Base-by-base conservation (phyloP, 495 filamentous ascomycete species). In the Melanomma pulvis-pyrius region DNA sequence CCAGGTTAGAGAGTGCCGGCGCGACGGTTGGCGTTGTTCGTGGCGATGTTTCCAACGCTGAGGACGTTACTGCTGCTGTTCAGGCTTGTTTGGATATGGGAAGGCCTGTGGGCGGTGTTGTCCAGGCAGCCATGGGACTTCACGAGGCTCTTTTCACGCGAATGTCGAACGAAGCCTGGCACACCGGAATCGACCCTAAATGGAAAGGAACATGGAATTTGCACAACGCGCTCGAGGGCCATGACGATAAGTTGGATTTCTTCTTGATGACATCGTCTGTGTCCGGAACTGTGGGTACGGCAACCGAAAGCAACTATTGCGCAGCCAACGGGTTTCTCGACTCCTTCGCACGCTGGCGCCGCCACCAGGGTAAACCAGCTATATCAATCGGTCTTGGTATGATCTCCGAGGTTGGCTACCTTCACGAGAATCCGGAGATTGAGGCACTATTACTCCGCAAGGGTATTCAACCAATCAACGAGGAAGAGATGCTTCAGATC, bases 281-380 rank as follows among this genome's bases (percentile, higher is more conserved):
- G 24, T 2, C 48, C 19, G 68, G 59, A 25, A n/a, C 57, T 12
- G 30, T 73, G 15, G 63, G 46, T 1, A 9, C n/a, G 48, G 68
- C 34, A 8, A 64, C n/a, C 13, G 21, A 36, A 48, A 39, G 47
- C 41, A 71, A 68, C 60, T 73, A 73, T 36, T 65, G 57, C 12
- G 71, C 71, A 19, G 68, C 63, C 28, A 71, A 71, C 54, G 17
- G 52, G 13, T 73, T 56, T 54, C 71, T 63, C 15, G 71, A 74
- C 54, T 46, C 51, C 17, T 61, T 73, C 63, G 61, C 63, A 9
- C 19, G n/a, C 19, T 58, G 60, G 47, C 57, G 70, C 12, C 25
- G 26, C 13, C 1, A 15, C 9, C 63, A n/a, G 9, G 62, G 67
- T 25, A 58, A 61, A 17, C 30, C 57, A 12, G 65, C 60, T 9